phyloP scores from a whole-genome alignment of 2,329 filamentous ascomycete genomes.

The Microascus cirrosus region DNA sequence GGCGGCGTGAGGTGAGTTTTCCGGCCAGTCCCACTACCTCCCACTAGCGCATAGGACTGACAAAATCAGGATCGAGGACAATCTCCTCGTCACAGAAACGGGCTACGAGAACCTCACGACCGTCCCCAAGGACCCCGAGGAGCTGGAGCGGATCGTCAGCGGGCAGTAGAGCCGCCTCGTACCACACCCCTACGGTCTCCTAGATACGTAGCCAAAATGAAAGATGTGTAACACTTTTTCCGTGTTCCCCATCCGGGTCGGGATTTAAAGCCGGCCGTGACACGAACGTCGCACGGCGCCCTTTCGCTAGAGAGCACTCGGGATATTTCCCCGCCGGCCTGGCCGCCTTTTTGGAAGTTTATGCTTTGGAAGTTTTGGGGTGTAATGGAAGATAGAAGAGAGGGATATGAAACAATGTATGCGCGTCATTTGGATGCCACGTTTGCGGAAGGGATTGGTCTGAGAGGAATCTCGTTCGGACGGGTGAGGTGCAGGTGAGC shows the following conservation, averaged over 20 bases:
- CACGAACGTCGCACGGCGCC: background rate
- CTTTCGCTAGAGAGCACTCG: background rate
- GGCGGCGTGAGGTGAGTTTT: slow-evolving; percentile 53
- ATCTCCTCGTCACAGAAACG: slow-evolving; percentile 58
- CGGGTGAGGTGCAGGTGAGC: too few relatives aligned
- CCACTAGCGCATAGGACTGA: slow-evolving; percentile 9
- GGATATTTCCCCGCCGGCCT: background rate
- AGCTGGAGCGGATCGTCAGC: slow-evolving; percentile 33
- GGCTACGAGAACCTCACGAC: slow-evolving; percentile 65
- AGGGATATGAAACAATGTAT: too few relatives aligned
- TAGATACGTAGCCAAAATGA: background rate
- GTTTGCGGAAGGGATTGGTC: too few relatives aligned
- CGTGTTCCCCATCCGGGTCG: background rate
- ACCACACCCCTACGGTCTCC: background rate
- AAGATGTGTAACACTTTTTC: background rate
- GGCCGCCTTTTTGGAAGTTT: background rate
- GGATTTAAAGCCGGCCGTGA: background rate
- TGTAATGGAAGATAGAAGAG: too few relatives aligned
- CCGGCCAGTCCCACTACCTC: background rate
- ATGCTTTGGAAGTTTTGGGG: too few relatives aligned
- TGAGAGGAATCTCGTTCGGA: too few relatives aligned
- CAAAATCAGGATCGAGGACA: slow-evolving; percentile 47
- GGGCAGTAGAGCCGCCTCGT: background rate
- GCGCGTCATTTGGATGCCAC: too few relatives aligned
- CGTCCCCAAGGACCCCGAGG: slow-evolving; percentile 55